A percentile compares a stretch with the other conserved stretches of the same genome.
phyloP scores from a whole-genome alignment of 345 rosid species.

The Dovyalis caffra region DNA sequence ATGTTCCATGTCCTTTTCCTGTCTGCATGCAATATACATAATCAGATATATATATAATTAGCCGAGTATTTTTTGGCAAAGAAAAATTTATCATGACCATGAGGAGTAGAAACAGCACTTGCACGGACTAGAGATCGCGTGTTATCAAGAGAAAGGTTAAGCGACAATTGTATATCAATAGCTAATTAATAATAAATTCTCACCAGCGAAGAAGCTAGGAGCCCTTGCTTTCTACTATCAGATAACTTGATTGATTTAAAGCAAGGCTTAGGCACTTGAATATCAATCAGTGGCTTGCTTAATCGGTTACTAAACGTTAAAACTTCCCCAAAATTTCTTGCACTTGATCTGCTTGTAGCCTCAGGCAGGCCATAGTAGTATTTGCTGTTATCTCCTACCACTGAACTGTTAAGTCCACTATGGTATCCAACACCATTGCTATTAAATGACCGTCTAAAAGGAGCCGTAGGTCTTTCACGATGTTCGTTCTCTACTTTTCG shows the following conservation, averaged over 20 bases:
- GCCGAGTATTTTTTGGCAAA: not conserved
- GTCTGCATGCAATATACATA: conserved; percentile 26
- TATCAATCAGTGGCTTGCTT: conserved; percentile 45
- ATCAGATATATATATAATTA: not conserved
- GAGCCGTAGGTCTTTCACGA: not conserved
- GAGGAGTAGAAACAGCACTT: not conserved
- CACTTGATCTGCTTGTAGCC: conserved; percentile 29
- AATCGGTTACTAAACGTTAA: conserved; percentile 33
- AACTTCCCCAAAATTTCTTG: conserved; percentile 28
- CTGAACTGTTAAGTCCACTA: conserved; percentile 15
- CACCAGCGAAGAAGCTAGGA: conserved; percentile 45
- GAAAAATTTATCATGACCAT: not conserved
- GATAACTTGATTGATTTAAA: conserved; percentile 46
- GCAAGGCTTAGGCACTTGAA: conserved; percentile 43
- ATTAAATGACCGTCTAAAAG: conserved; percentile 16
- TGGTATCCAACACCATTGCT: conserved; percentile 20
- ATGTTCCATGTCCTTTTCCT: conserved; percentile 39
- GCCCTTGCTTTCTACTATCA: conserved; percentile 51
- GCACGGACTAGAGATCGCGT: not conserved
- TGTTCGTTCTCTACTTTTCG: conserved; percentile 30
- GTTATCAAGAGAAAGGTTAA: not conserved
- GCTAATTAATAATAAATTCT: not conserved
- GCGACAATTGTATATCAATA: not conserved
- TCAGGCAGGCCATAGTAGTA: conserved; percentile 24
- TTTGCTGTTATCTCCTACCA: conserved; percentile 28